These are phyloP conservation scores for Microbotryum scabiosae DNA, from an alignment of 1,284 basidiomycete genomes.

Conservation along the genomic window DNA sequence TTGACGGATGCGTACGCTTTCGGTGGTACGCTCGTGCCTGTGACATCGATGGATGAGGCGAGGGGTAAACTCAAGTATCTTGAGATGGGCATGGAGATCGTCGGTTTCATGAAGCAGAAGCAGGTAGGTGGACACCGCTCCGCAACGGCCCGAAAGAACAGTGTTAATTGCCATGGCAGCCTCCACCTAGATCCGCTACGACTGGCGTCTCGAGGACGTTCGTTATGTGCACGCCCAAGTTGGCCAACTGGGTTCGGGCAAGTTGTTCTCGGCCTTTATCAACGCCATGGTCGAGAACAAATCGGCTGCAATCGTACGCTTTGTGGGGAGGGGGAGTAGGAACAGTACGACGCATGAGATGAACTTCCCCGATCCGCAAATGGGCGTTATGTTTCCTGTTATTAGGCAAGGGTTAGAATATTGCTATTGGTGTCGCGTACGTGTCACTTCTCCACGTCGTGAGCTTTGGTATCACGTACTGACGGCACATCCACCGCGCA, in stretches of 20 bases:
- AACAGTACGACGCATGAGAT: slow-evolving; percentile 3
- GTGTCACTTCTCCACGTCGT: slow-evolving; percentile 17
- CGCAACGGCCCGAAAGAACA: neutral
- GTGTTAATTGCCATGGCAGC: neutral
- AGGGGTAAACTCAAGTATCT: slow-evolving; percentile 64
- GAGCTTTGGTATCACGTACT: neutral
- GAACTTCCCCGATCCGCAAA: slow-evolving; percentile 58
- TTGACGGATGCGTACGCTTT: slow-evolving; percentile 82
- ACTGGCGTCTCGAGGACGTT: slow-evolving; percentile 75
- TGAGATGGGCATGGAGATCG: slow-evolving; percentile 74
- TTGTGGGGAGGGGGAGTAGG: slow-evolving; percentile 50
- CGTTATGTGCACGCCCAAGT: slow-evolving; percentile 78
- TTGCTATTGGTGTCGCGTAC: slow-evolving; percentile 70
- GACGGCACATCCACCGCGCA: neutral
- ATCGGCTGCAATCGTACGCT: slow-evolving; percentile 67
- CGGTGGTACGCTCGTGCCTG: slow-evolving; percentile 77
- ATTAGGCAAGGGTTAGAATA: slow-evolving; percentile 51
- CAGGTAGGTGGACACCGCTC: slow-evolving; percentile 48
- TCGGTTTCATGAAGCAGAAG: slow-evolving; percentile 64
- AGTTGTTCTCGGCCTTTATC: slow-evolving; percentile 75
- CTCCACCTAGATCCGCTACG: slow-evolving; percentile 58
- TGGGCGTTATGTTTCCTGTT: slow-evolving; percentile 57
- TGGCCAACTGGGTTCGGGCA: slow-evolving; percentile 59
- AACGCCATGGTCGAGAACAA: slow-evolving; percentile 64
- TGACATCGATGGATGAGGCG: slow-evolving; percentile 55